Evolutionary conservation across 768 basidiomycete genomes (phyloP).

Genomic region (Psilocybe cubensis): DNA sequence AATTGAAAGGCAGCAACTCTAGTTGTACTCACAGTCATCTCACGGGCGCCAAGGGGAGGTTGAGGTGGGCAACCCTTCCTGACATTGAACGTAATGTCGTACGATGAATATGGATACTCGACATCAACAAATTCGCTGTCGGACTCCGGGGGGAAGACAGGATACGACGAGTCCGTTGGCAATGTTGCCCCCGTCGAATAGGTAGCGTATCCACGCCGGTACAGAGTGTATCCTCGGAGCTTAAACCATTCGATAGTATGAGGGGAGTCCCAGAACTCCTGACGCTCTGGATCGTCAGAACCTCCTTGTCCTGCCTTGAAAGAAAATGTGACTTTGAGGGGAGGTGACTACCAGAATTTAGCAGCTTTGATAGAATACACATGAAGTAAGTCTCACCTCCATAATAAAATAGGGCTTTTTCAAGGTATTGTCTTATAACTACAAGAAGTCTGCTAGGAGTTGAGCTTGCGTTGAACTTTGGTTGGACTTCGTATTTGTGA

Average conservation of each 20-base stretch:
- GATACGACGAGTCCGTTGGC: not conserved
- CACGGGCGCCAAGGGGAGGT: not conserved
- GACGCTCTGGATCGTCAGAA: not conserved
- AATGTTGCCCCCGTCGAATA: not conserved
- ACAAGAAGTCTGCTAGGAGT: too few species aligned
- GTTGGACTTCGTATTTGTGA: too few species aligned
- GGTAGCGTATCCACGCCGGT: too few species aligned
- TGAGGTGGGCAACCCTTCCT: too few species aligned
- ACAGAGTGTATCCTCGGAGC: conserved; percentile 6
- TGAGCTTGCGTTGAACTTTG: too few species aligned
- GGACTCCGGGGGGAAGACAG: not conserved
- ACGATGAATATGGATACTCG: too few species aligned
- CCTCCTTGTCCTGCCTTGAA: not conserved
- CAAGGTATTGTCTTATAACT: too few species aligned
- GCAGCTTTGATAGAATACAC: too few species aligned
- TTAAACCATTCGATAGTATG: conserved; percentile 3
- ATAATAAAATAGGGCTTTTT: too few species aligned
- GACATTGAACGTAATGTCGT: too few species aligned
- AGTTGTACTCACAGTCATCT: conserved; percentile 14
- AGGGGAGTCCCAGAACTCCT: not conserved
- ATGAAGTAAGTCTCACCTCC: too few species aligned
- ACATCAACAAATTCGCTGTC: too few species aligned
- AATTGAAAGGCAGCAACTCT: not conserved
- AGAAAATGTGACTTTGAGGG: not conserved
- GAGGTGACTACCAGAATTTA: not conserved